Conservation (phyloP, 352 stramenopile genomes). For the Pythium brachiatum region DNA sequence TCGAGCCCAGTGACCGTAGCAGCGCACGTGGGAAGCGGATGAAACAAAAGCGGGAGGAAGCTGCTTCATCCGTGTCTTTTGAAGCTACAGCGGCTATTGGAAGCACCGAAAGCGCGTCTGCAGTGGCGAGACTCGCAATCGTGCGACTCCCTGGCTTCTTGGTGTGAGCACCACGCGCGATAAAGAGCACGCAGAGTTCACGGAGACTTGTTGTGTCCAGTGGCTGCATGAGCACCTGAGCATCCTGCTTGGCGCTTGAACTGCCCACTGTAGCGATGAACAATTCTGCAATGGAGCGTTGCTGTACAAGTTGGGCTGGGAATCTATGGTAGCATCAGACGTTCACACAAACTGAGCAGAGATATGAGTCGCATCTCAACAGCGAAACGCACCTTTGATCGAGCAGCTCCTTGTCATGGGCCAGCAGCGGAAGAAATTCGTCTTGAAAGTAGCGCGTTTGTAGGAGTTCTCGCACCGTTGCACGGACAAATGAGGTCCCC, state of each 20-base stretch:
- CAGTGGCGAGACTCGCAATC: not conserved
- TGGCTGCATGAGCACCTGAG: not conserved
- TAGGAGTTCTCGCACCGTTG: slow-evolving; percentile 10
- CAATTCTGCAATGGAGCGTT: not conserved
- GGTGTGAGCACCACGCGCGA: slow-evolving; percentile 1
- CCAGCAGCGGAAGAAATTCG: slow-evolving; percentile 6
- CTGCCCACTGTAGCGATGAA: slow-evolving; percentile 1
- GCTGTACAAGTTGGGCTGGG: not conserved
- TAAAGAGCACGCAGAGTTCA: slow-evolving; percentile 18
- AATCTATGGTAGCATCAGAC: not conserved
- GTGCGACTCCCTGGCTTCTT: not conserved
- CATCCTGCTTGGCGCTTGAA: not conserved
- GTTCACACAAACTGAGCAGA: not conserved
- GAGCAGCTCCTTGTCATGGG: slow-evolving; percentile 3
- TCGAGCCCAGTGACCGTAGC: not conserved
- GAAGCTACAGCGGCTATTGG: not conserved
- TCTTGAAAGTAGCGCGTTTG: slow-evolving; percentile 6
- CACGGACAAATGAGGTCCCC: not conserved
- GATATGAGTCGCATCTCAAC: not conserved
- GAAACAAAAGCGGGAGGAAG: not conserved
- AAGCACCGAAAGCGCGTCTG: slow-evolving; percentile 10
- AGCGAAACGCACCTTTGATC: not conserved
- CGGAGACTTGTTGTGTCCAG: not conserved
- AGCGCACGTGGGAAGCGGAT: not conserved
- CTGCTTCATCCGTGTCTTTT: not conserved